Percentiles rank a stretch among this genome's conserved stretches.
phyloP scores from a whole-genome alignment of 2,329 filamentous ascomycete species.

The Pseudocercospora eumusae region DNA sequence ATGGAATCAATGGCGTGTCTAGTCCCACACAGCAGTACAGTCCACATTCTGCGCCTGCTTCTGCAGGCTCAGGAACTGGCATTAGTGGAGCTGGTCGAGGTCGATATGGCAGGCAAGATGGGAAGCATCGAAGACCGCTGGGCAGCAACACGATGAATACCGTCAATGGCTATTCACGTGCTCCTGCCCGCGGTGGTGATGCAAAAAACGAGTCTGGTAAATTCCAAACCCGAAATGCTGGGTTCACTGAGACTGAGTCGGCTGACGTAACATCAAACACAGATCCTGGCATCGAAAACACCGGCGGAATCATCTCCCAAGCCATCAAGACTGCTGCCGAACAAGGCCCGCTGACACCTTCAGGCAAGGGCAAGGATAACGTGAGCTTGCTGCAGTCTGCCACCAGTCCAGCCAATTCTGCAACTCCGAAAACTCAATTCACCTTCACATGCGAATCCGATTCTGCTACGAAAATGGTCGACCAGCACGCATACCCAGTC shows the following conservation, averaged over 20 bases:
- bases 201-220: constrained; percentile 31
- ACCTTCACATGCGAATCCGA: constrained; percentile 96
- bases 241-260: constrained; percentile 12
- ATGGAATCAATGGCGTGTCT: constrained; percentile 41
- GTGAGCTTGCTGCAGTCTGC: constrained; percentile 74
- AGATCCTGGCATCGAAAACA: constrained; percentile 51
- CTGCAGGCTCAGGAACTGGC: constrained; percentile 57
- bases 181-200: constrained; percentile 25
- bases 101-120: constrained; percentile 67
- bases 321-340: constrained; percentile 88
- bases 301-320: constrained; percentile 77
- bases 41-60: constrained; percentile 54
- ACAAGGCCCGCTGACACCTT: constrained; percentile 56
- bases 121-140: constrained; percentile 46
- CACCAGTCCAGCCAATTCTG: constrained; percentile 49
- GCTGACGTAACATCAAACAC: constrained; percentile 32
- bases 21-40: constrained; percentile 52
- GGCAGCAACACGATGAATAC: constrained; percentile 45
- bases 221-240: constrained; percentile 17
- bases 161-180: constrained; percentile 44
- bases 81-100: constrained; percentile 85
- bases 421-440: constrained; percentile 80
- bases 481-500: constrained; percentile 33
- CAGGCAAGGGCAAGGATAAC: constrained; percentile 69
- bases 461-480: constrained; percentile 72